Evolutionary conservation across 208 protist species (phyloP), one percentile per base, ranked within the genome.

Genomic region (Zelonia costaricensis): DNA sequence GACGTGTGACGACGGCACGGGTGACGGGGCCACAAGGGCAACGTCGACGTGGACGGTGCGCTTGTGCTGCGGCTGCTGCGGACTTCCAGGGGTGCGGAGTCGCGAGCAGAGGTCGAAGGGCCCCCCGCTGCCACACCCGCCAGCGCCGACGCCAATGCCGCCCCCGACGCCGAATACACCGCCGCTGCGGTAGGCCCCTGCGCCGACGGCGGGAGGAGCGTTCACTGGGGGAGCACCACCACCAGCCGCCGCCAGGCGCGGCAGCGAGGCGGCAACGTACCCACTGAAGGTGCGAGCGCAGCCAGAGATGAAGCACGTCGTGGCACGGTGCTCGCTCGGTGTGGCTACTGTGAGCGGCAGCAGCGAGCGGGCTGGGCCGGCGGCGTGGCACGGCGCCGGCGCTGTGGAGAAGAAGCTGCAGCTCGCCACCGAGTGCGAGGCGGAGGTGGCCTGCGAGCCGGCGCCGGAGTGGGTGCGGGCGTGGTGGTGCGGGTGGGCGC

Each of bases 201-300:
- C n/a, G n/a, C n/a, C n/a, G n/a, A n/a, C n/a, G n/a, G n/a, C n/a
- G n/a, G n/a, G n/a, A n/a, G n/a, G n/a, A n/a, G n/a, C n/a, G n/a
- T 55, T 25, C 20, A 10, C 33, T 4, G 33, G 7, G 33, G 33
- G 4, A 20, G 52, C 3, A 45, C 33, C 36, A 57, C 33, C 36
- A 18, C 16, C 13, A 31, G 52, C 13, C 25, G 12, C 23, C 45
- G 42, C 28, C 23, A 62, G 49, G n/a, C 45, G 57, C 16, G 45
- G 63, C 18, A 43, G 4, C 6, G 54, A 49, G 36, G 55, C 42
- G 5, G 46, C 55, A 3, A 56, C 63, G 47, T 57, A 57, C 54
- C 46, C 27, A 23, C 12, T 22, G 31, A 70, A 27, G 63, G 27
- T 39, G 46, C 39, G 53, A 13, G 52, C 33, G 22, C 63, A 70